Conservation (phyloP, 768 basidiomycete genomes). For the Amanita jacksonii region DNA sequence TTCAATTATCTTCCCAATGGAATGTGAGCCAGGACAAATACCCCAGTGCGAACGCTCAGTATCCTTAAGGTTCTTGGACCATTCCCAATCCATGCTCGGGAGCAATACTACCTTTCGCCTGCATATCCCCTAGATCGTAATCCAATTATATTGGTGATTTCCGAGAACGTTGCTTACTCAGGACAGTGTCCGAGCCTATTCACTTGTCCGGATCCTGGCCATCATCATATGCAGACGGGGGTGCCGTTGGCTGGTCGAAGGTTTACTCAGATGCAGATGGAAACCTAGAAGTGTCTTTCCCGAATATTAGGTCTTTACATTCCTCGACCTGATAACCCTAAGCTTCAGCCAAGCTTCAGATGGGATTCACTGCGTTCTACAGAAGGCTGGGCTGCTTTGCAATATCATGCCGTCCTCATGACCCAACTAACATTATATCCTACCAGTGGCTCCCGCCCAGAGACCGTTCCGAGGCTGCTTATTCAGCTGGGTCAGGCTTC, state of each 20-base stretch:
- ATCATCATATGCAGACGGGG: slow-evolving; percentile 61
- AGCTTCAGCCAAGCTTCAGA: slow-evolving; percentile 24
- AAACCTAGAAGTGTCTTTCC: slow-evolving; percentile 52
- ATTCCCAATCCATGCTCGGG: slow-evolving; percentile 76
- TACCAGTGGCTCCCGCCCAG: slow-evolving; percentile 19
- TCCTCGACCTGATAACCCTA: background rate
- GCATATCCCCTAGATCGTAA: slow-evolving; percentile 62
- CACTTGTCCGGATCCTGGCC: slow-evolving; percentile 44
- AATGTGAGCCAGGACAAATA: slow-evolving; percentile 27
- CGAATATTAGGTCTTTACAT: slow-evolving; percentile 39
- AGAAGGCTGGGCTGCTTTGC: slow-evolving; percentile 83
- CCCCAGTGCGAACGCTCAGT: slow-evolving; percentile 13
- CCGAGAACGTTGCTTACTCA: slow-evolving; percentile 9
- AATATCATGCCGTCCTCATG: slow-evolving; percentile 67
- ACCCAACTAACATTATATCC: slow-evolving; percentile 53
- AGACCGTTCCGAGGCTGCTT: slow-evolving; percentile 35
- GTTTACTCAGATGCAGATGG: slow-evolving; percentile 33
- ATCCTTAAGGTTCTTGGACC: slow-evolving; percentile 51
- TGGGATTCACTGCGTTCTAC: slow-evolving; percentile 66
- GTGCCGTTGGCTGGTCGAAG: slow-evolving; percentile 48
- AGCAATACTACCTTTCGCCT: slow-evolving; percentile 76
- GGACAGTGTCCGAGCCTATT: slow-evolving; percentile 39
- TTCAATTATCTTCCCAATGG: slow-evolving; percentile 12
- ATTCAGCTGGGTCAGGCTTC: slow-evolving; percentile 63
- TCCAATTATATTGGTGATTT: too few species aligned